phyloP scores from a whole-genome alignment of 2,329 filamentous ascomycete species.

The Penicillium sp. region DNA sequence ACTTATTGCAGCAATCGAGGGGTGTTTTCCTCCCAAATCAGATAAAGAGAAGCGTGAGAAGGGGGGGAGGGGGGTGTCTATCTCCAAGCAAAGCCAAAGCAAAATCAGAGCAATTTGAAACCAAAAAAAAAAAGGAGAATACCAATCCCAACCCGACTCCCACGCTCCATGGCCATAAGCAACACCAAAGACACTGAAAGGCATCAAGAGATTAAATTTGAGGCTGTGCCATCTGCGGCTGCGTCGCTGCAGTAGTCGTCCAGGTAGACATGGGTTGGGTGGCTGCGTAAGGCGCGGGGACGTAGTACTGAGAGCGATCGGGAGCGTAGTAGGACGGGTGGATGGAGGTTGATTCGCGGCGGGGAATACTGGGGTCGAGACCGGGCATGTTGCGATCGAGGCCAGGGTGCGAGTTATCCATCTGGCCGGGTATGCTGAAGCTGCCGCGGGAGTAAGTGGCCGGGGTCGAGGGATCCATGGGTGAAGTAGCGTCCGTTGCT shows the following conservation, averaged over 20 bases:
- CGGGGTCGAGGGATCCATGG: conserved; percentile 39
- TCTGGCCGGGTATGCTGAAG: conserved; percentile 36
- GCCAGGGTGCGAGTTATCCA: conserved; percentile 32
- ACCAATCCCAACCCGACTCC: neutral
- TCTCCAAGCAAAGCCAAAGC: conserved; percentile 10
- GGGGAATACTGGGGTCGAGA: conserved; percentile 35
- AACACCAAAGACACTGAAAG: conserved; percentile 4
- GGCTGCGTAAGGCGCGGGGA: conserved; percentile 34
- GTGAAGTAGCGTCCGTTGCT: conserved; percentile 39
- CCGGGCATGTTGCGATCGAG: conserved; percentile 36
- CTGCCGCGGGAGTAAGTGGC: conserved; percentile 39
- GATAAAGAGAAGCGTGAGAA: conserved; percentile 4
- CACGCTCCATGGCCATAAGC: conserved; percentile 6
- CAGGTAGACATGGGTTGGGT: conserved; percentile 35
- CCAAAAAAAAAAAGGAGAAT: neutral
- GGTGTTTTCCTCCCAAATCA: conserved; percentile 9
- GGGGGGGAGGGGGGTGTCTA: too few relatives aligned
- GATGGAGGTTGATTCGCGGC: conserved; percentile 39
- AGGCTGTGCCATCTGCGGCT: conserved; percentile 40
- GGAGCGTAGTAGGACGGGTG: conserved; percentile 36
- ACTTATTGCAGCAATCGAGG: conserved; percentile 1
- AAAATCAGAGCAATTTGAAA: conserved; percentile 5
- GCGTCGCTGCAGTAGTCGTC: conserved; percentile 40
- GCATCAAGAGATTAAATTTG: conserved; percentile 33
- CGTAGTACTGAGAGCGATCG: conserved; percentile 38